Evolutionary conservation across 2,329 filamentous ascomycete genomes (phyloP), one percentile per base, ranked within the genome.

Genomic region (Byssothecium circinans): DNA sequence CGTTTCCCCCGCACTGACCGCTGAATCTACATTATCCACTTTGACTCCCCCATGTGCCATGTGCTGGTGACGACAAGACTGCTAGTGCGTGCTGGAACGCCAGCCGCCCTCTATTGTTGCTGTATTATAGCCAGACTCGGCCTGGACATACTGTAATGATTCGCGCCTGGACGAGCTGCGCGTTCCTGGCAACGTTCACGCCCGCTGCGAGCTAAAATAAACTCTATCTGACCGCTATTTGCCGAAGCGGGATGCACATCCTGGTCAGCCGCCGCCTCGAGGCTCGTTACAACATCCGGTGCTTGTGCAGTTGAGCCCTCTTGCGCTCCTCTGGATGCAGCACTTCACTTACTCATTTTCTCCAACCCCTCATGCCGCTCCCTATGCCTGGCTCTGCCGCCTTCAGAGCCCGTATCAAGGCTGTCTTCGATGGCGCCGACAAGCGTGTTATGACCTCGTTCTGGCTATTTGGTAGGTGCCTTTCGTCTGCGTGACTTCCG

Each of bases 391-490:
- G 81, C 49, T 72, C 79, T 30, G 78, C 83, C 23, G n/a, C 70
- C 83, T 92, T 89, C 70, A 78, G 79, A 49, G 83, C 85, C 20
- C 83, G 88, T 29, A 64, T 94, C 20, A 75, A 74, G 41, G 75
- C 79, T 17, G 61, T 87, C 37, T 83, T 94, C 47, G 79, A 79
- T 23, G 85, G 85, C 48, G 81, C 84, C 39, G 85, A 95, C 62
- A 79, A 81, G 1, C 78, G 85, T 41, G 88, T 96, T 14, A 79
- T 89, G 46, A 66, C 85, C 41, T 89, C 92, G 22, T 97, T 97
- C 65, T 97, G 91, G 91, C 78, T 96, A 2, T 95, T 97, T 65
- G 92, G 92, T 96, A 76, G 59, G 73, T 52, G 11, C 18, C 18
- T 38, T 27, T 15, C 17, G 20, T 45, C 35, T 22, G 12, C 35